Evolutionary conservation across 1,139 yeast genomes (phyloP).

Genomic region (Martiniozyma asiatica): DNA sequence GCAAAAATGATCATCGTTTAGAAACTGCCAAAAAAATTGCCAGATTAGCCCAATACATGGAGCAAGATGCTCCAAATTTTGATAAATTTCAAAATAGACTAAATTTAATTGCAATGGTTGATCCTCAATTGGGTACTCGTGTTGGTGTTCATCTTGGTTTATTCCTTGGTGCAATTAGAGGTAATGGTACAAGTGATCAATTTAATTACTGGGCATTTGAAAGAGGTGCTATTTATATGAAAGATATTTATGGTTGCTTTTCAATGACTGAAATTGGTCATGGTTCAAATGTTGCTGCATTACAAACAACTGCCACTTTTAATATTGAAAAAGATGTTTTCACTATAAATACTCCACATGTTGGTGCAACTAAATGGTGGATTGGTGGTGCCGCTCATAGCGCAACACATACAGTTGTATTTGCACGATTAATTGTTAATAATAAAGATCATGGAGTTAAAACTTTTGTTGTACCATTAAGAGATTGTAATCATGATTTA

Average conservation of each 20-base stretch:
- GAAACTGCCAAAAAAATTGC: conserved; percentile 33
- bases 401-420: conserved; percentile 71
- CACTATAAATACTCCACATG: conserved; percentile 71
- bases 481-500: conserved; percentile 61
- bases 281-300: conserved; percentile 86
- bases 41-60: conserved; percentile 33
- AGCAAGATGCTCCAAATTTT: conserved; percentile 27
- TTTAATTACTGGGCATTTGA: conserved; percentile 62
- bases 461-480: conserved; percentile 78
- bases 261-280: conserved; percentile 93
- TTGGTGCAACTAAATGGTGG: conserved; percentile 97
- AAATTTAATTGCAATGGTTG: conserved; percentile 32
- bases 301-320: conserved; percentile 85
- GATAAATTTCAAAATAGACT: conserved; percentile 29
- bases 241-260: conserved; percentile 77
- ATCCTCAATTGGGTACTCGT: conserved; percentile 39
- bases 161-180: conserved; percentile 34
- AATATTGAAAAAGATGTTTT: conserved; percentile 57
- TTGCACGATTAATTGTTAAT: conserved; percentile 70
- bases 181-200: conserved; percentile 42
- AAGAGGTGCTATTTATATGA: conserved; percentile 55
- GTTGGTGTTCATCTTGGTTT: conserved; percentile 41
- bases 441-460: conserved; percentile 86
- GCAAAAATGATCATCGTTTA: conserved; percentile 32
- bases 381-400: conserved; percentile 96